phyloP scores from a whole-genome alignment of 306 rosid genomes.

The Vigna hirtella region DNA sequence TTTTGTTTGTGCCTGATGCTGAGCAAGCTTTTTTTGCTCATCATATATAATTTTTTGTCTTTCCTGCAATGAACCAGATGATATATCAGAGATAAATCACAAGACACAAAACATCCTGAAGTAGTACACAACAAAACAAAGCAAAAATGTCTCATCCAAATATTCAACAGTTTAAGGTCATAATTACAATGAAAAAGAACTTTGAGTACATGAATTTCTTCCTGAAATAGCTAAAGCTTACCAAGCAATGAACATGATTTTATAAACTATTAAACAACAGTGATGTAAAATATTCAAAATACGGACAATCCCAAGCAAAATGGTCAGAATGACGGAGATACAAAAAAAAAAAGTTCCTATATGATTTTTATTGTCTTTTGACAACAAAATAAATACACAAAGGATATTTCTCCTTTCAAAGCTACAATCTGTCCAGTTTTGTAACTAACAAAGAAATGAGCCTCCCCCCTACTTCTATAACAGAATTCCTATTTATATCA shows the following conservation, averaged over 20 bases:
- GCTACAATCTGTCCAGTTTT: too few relatives aligned
- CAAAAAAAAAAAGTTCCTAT: too few relatives aligned
- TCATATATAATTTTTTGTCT: slow-evolving; percentile 90
- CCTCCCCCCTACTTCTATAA: too few relatives aligned
- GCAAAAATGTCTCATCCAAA: slow-evolving; percentile 8
- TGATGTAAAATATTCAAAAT: not conserved
- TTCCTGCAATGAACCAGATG: slow-evolving; percentile 66
- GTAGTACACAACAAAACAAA: not conserved
- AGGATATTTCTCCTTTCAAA: too few relatives aligned
- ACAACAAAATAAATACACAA: too few relatives aligned
- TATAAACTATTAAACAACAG: not conserved
- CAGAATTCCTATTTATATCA: too few relatives aligned
- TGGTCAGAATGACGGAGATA: not conserved
- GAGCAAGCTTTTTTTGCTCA: slow-evolving; percentile 91
- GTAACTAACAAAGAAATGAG: too few relatives aligned
- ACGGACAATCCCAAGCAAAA: slow-evolving; percentile 15
- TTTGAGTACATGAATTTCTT: not conserved
- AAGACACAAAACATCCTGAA: slow-evolving; percentile 6
- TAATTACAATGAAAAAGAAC: not conserved
- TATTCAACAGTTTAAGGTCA: slow-evolving; percentile 1
- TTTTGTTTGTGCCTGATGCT: slow-evolving; percentile 93
- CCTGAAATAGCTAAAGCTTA: slow-evolving; percentile 31
- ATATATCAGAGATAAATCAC: not conserved
- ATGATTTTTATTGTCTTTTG: too few relatives aligned
- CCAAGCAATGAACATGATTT: not conserved